Conservation (phyloP, 2,329 filamentous ascomycete genomes). For the Beauveria caledonica region DNA sequence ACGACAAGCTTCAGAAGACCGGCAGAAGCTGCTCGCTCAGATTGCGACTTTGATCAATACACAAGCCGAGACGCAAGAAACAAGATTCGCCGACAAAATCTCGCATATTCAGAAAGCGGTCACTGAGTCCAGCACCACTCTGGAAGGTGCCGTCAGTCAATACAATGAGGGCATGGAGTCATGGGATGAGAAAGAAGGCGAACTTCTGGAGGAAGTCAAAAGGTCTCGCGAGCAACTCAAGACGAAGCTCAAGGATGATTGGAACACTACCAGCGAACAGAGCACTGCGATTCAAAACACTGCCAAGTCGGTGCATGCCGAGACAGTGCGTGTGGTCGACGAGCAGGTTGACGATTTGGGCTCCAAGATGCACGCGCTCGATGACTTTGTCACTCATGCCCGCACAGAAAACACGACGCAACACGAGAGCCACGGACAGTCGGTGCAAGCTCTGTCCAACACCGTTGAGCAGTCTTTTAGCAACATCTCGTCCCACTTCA, state of each 20-base stretch:
- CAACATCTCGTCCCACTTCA: constrained; percentile 62
- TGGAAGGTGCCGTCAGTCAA: constrained; percentile 56
- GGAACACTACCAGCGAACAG: constrained; percentile 69
- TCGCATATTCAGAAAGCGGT: constrained; percentile 57
- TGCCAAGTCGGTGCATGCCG: constrained; percentile 79
- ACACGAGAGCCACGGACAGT: constrained; percentile 59
- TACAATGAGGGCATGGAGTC: constrained; percentile 65
- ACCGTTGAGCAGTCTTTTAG: constrained; percentile 67
- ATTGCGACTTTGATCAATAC: constrained; percentile 70
- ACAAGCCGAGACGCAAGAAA: constrained; percentile 65
- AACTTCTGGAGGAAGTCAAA: constrained; percentile 62
- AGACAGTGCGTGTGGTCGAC: constrained; percentile 83
- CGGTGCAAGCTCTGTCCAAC: constrained; percentile 55
- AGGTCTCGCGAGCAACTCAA: constrained; percentile 72
- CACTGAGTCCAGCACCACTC: constrained; percentile 48
- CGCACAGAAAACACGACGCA: constrained; percentile 72
- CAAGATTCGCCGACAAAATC: constrained; percentile 58
- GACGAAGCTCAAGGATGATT: constrained; percentile 76
- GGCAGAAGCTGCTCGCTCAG: constrained; percentile 64
- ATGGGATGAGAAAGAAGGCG: constrained; percentile 63
- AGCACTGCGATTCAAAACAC: constrained; percentile 77
- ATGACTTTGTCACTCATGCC: constrained; percentile 81
- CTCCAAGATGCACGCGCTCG: constrained; percentile 79
- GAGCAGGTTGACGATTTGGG: constrained; percentile 82
- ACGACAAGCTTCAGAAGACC: constrained; percentile 62